Conservation (phyloP, 371 early-diverging fungal species). For the Funneliformis caledonium region DNA sequence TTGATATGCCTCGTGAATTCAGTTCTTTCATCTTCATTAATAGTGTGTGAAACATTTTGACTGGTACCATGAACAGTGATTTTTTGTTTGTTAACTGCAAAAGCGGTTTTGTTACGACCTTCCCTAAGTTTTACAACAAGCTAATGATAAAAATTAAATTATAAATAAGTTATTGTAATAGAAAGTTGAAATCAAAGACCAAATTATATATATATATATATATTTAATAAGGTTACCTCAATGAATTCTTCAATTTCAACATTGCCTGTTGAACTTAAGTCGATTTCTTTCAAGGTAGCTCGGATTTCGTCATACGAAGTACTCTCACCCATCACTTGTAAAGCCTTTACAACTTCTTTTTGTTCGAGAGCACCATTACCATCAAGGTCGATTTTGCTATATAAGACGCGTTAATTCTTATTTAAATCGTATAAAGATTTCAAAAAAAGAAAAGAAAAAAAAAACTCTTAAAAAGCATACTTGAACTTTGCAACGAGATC, state of each 20-base stretch:
- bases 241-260: constrained; percentile 86
- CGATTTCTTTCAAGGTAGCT: constrained; percentile 71
- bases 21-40: constrained; percentile 96
- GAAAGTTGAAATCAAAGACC: neutral
- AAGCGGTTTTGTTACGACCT: constrained; percentile 61
- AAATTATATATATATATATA: neutral
- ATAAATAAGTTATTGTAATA: neutral
- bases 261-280: constrained; percentile 71
- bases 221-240: constrained; percentile 57
- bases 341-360: constrained; percentile 71
- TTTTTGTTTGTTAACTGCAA: constrained; percentile 73
- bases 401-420: neutral
- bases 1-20: constrained; percentile 95
- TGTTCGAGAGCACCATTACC: constrained; percentile 77
- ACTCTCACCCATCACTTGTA: constrained; percentile 72
- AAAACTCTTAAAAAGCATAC: constrained; percentile 47
- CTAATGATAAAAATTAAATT: constrained; percentile 44
- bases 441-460: neutral
- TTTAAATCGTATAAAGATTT: neutral
- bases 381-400: constrained; percentile 73
- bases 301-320: constrained; percentile 80
- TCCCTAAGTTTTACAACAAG: constrained; percentile 68
- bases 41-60: constrained; percentile 82
- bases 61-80: constrained; percentile 86
- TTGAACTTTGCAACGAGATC: constrained; percentile 64